Evolutionary conservation across 371 early-diverging fungal species (phyloP), one percentile per base, ranked within the genome.

Genomic region (Mucor mucedo): DNA sequence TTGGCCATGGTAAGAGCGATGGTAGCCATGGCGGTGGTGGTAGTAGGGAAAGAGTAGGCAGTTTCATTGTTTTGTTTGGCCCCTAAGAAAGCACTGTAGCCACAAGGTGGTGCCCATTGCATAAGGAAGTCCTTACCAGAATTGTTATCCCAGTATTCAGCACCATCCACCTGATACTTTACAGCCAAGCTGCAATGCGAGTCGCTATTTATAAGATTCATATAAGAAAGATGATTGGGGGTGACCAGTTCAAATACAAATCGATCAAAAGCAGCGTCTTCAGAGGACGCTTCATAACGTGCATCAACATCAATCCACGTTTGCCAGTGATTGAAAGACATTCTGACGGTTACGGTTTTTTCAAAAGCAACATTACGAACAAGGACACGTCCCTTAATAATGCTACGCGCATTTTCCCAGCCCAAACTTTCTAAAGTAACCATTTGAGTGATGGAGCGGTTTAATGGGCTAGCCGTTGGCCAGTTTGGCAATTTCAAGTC

Each of bases 131-230:
- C 87, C 39, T 67, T 61, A 8, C 87, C 86, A 32, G 66, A 62
- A 76, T 90, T 88, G 68, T 87, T 90, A 73, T 92, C 92, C 92
- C 92, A 92, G 68, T 77, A 79, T 66, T 84, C 85, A n/a, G 74
- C 75, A 33, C 82, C 80, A 41, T 69, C 67, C 38, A 87, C 87
- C 6, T 72, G 66, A 65, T 89, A 90, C 35, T 81, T 68, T 9
- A 90, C 74, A 21, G 89, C 89, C 57, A 92, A 71, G n/a, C 50
- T 30, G 27, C 60, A 59, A n/a, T 4, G 10, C 10, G 50, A 50
- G 9, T 29, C 39, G 39, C n/a, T 14, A 16, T 29, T 35, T 40
- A 59, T 58, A 33, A 21, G 50, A 13, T 50, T 50, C 32, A 50
- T 4, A 21, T 50, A 50, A 7, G 35, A 48, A 8, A 27, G 14